Conservation (phyloP, 768 basidiomycete genomes). For the Tylopilus felleus region DNA sequence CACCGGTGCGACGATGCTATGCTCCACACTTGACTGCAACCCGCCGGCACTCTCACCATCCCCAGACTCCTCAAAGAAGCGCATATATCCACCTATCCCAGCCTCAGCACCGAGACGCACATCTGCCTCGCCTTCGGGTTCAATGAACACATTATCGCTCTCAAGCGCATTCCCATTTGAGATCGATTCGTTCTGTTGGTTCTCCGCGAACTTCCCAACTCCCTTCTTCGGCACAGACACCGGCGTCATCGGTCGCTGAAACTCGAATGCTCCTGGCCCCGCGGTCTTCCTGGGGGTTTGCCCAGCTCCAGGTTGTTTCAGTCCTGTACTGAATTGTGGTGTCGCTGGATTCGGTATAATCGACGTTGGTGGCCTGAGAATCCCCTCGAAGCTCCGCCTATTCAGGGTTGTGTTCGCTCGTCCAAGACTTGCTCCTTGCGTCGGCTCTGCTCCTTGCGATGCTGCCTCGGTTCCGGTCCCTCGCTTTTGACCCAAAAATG, state of each 20-base stretch:
- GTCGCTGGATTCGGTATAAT: conserved; percentile 21
- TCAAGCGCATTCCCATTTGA: not conserved
- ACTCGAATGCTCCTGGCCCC: conserved; percentile 6
- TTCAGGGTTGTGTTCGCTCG: not conserved
- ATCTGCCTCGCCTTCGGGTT: conserved; percentile 3
- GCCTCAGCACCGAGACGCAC: not conserved
- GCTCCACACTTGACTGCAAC: conserved; percentile 2
- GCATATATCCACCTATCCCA: conserved; percentile 26
- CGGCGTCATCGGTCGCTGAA: conserved; percentile 20
- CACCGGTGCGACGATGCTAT: conserved; percentile 16
- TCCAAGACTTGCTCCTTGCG: conserved; percentile 5
- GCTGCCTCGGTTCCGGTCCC: not conserved
- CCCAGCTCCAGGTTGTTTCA: conserved; percentile 1
- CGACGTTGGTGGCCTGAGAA: conserved; percentile 24
- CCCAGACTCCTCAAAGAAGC: conserved; percentile 7
- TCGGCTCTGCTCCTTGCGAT: not conserved
- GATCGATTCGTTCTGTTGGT: conserved; percentile 3
- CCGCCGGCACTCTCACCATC: not conserved
- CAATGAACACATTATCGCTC: not conserved
- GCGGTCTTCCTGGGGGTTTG: conserved; percentile 22
- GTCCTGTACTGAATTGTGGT: conserved; percentile 2
- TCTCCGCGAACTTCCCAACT: not conserved
- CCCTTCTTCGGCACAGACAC: conserved; percentile 17
- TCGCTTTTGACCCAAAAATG: conserved; percentile 21
- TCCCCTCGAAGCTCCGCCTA: conserved; percentile 25